These are phyloP conservation scores for Pseudogymnoascus sp. DNA, from an alignment of 2,329 filamentous ascomycete genomes.

Conservation along the genomic window DNA sequence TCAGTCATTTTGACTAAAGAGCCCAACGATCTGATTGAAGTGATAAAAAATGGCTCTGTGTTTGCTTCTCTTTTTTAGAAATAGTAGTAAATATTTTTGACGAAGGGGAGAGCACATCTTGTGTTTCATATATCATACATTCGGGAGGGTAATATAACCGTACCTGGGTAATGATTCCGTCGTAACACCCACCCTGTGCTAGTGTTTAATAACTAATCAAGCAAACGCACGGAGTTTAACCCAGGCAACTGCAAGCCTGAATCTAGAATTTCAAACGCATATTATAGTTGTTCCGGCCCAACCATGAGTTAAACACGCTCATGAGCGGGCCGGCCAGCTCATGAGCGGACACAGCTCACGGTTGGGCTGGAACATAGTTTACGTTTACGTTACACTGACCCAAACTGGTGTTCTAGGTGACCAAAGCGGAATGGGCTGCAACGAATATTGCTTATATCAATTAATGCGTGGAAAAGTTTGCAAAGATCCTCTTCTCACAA, in stretches of 20 bases:
- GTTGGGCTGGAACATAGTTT: too few species aligned
- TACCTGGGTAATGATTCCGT: neutral
- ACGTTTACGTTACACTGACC: neutral
- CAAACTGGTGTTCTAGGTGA: conserved; percentile 12
- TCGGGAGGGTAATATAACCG: neutral
- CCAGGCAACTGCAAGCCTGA: neutral
- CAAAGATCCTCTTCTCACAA: too few species aligned
- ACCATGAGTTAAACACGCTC: too few species aligned
- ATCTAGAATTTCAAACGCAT: neutral
- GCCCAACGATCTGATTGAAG: neutral
- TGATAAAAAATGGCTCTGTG: neutral
- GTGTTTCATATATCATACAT: neutral
- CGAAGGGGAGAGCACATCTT: neutral
- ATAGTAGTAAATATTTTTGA: neutral
- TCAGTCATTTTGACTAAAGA: neutral
- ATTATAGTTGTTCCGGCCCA: neutral
- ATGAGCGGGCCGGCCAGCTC: too few species aligned
- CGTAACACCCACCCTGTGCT: neutral
- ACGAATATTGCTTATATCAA: too few species aligned
- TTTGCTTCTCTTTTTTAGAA: neutral
- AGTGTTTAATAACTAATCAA: neutral
- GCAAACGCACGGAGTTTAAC: neutral
- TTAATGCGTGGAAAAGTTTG: too few species aligned
- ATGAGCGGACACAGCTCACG: too few species aligned
- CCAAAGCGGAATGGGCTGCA: too few species aligned